phyloP scores from a whole-genome alignment of 2,329 filamentous ascomycete genomes.

The Septoria linicola region DNA sequence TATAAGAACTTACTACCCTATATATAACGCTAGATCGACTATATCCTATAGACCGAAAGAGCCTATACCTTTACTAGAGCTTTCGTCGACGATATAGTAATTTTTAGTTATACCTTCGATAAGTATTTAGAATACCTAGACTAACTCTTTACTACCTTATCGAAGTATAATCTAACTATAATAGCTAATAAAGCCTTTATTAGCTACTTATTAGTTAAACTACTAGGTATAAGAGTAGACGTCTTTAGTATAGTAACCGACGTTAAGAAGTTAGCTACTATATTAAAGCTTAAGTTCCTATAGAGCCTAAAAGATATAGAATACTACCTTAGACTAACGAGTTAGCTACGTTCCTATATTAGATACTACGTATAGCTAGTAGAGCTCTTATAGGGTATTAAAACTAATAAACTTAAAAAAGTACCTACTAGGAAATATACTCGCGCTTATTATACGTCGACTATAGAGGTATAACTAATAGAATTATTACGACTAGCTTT shows the following conservation, averaged over 20 bases:
- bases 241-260: neutral
- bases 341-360: neutral
- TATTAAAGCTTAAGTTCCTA: neutral
- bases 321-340: neutral
- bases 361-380: constrained; percentile 1
- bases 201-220: neutral
- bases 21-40: neutral
- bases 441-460: neutral
- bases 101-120: neutral
- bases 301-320: neutral
- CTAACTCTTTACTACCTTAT: neutral
- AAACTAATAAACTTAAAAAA: neutral
- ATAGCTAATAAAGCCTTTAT: neutral
- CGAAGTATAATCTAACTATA: neutral
- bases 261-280: neutral
- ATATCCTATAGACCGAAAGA: neutral
- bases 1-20: neutral
- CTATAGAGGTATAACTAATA: neutral
- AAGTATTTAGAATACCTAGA: neutral
- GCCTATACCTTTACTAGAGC: neutral
- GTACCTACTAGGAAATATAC: neutral
- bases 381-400: neutral
- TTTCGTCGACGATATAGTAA: constrained; percentile 4
- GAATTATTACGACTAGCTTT: neutral
- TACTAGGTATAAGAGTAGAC: neutral